Evolutionary conservation across 495 filamentous ascomycete genomes (phyloP), one percentile per base, ranked within the genome.

Genomic region (Xylaria sp.): DNA sequence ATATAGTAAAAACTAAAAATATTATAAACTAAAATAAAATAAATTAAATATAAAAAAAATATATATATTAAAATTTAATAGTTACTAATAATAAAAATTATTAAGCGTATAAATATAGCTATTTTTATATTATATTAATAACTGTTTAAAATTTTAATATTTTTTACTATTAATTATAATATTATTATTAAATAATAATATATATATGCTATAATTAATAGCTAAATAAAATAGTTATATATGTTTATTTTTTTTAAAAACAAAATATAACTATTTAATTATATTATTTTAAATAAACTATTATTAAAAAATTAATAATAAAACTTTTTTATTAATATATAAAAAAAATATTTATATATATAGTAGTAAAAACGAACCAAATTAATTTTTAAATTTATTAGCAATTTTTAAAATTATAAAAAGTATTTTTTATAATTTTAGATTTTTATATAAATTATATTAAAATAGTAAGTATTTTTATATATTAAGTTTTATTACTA

Each of bases 351-450:
- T 55, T 31, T 26, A 55, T 55, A 55, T 43, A 31, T 55, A 24
- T n/a, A 26, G 31, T 26, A 26, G 7, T 55, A 26, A 26, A 7
- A 55, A 55, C 2, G 0, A 12, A 8, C 31, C 9, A n/a, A 55
- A 3, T n/a, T 26, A 31, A 26, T 55, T 55, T 26, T 55, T 31
- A 31, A 29, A 55, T 55, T 50, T 50, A 24, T 50, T 50, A 50
- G 19, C 19, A 50, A 55, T 55, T 55, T 55, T 29, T n/a, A 55
- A 55, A 55, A 55, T 55, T 55, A 55, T 7, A 7, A 55, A 55
- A 24, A 26, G 1, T 3, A 31, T 24, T 29, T 55, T 55, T 55
- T 31, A 55, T 8, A 24, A 26, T 55, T 55, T 31, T 26, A 55
- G 9, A 31, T 55, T 14, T 31, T n/a, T 55, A 55, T 55, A 55